These are phyloP conservation scores for Penicillium sp. DNA, from an alignment of 2,329 filamentous ascomycete genomes.

Conservation along the genomic window DNA sequence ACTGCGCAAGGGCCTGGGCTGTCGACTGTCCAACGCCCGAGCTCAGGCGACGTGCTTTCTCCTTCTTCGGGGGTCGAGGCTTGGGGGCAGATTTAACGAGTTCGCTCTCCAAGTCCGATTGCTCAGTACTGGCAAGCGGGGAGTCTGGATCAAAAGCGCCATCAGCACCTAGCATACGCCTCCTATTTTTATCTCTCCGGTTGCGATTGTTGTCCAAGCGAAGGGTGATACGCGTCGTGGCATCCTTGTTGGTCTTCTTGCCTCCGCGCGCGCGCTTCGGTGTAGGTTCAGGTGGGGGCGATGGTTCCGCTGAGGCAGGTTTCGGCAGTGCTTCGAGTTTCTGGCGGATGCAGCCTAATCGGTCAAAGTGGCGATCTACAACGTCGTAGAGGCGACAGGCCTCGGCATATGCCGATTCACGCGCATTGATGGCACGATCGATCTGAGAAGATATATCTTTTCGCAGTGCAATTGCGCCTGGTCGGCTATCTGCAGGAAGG, in stretches of 20 bases:
- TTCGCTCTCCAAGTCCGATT: constrained; percentile 43
- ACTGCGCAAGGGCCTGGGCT: constrained; percentile 58
- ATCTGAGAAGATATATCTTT: constrained; percentile 57
- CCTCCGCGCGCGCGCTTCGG: constrained; percentile 41
- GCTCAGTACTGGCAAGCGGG: constrained; percentile 47
- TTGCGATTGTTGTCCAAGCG: constrained; percentile 35
- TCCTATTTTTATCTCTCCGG: constrained; percentile 33
- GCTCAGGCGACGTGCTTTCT: constrained; percentile 39
- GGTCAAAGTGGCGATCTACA: constrained; percentile 56
- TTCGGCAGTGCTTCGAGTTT: constrained; percentile 62
- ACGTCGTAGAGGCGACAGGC: constrained; percentile 57
- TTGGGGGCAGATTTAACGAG: constrained; percentile 10
- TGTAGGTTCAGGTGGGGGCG: constrained; percentile 43
- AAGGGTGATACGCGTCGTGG: constrained; percentile 43
- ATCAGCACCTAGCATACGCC: constrained; percentile 37
- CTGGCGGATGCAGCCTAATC: constrained; percentile 58
- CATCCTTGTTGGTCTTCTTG: constrained; percentile 39
- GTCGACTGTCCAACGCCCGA: constrained; percentile 48
- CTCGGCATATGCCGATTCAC: constrained; percentile 57
- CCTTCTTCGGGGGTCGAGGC: constrained; percentile 38
- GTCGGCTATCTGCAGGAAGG: constrained; percentile 47
- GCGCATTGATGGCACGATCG: constrained; percentile 53
- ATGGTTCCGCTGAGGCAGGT: constrained; percentile 61
- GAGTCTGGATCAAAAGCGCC: constrained; percentile 44
- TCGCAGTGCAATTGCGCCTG: constrained; percentile 54